Evolutionary conservation across 1,284 basidiomycete genomes (phyloP).

Genomic region (Trichosporon sp.): DNA sequence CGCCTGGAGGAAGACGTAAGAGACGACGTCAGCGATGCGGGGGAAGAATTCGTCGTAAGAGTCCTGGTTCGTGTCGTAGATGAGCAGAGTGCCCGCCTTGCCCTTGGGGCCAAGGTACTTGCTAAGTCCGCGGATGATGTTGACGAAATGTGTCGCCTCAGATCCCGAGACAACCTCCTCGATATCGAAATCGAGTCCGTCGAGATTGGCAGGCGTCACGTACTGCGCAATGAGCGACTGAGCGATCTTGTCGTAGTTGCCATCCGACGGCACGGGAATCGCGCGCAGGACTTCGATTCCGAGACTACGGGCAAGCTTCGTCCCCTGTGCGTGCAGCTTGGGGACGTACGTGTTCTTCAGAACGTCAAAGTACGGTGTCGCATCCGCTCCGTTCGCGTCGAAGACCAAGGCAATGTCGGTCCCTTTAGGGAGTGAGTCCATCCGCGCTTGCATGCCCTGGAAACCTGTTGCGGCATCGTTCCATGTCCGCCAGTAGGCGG

Average conservation of each 20-base stretch:
- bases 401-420: not conserved
- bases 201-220: not conserved
- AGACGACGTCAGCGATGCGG: not conserved
- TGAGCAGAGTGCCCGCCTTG: not conserved
- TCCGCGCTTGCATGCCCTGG: not conserved
- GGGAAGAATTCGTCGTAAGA: not conserved
- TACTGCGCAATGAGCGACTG: not conserved
- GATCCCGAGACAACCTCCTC: not conserved
- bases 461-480: not conserved
- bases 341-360: not conserved
- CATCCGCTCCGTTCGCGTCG: not conserved
- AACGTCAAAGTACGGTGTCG: not conserved
- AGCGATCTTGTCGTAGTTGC: not conserved
- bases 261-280: not conserved
- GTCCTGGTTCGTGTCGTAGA: slow-evolving; percentile 7
- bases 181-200: slow-evolving; percentile 1
- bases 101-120: slow-evolving; percentile 1
- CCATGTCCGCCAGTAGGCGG: slow-evolving; percentile 2
- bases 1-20: slow-evolving; percentile 3
- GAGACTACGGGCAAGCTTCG: not conserved
- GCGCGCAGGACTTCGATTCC: not conserved
- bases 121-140: not conserved
- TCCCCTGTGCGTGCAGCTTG: slow-evolving; percentile 1
- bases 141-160: not conserved
- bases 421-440: not conserved